Evolutionary conservation across 2,329 filamentous ascomycete species (phyloP).

Genomic region (Ceratocystis variospora): DNA sequence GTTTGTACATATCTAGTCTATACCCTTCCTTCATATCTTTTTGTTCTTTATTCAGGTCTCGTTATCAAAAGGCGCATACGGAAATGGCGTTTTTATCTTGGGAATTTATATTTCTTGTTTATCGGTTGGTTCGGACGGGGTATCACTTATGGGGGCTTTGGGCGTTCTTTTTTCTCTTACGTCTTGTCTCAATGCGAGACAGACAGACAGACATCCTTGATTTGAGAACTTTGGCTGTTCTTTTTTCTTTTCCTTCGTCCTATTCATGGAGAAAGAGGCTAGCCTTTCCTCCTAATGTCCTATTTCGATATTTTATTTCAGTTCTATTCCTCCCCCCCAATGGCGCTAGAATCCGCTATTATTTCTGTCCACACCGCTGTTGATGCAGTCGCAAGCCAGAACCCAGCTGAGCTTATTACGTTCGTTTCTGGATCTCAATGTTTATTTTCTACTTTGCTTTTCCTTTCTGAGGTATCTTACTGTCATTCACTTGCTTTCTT

Average conservation of each 20-base stretch:
- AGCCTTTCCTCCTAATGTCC: background rate
- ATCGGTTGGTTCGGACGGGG: background rate
- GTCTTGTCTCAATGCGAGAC: background rate
- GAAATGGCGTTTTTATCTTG: background rate
- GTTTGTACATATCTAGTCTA: constrained; percentile 13
- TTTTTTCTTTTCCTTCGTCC: background rate
- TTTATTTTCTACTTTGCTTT: background rate
- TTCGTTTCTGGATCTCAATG: constrained; percentile 1
- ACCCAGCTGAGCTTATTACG: background rate
- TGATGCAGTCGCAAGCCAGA: constrained; percentile 2
- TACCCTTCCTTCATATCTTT: constrained; percentile 10
- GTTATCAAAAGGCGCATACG: background rate
- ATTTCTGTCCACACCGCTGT: too few species aligned
- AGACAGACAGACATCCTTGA: background rate
- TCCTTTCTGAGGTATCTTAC: background rate
- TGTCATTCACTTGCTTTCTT: background rate
- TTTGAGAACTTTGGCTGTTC: background rate
- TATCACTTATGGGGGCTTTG: background rate
- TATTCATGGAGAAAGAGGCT: background rate
- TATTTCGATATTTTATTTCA: background rate
- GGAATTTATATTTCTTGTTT: background rate
- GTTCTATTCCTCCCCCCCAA: background rate
- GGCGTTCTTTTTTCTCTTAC: background rate
- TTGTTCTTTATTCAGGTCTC: background rate
- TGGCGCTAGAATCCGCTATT: background rate